These are phyloP conservation scores for Paraphysoderma sedebokerense DNA, from an alignment of 371 early-diverging fungal species.

Conservation along the genomic window DNA sequence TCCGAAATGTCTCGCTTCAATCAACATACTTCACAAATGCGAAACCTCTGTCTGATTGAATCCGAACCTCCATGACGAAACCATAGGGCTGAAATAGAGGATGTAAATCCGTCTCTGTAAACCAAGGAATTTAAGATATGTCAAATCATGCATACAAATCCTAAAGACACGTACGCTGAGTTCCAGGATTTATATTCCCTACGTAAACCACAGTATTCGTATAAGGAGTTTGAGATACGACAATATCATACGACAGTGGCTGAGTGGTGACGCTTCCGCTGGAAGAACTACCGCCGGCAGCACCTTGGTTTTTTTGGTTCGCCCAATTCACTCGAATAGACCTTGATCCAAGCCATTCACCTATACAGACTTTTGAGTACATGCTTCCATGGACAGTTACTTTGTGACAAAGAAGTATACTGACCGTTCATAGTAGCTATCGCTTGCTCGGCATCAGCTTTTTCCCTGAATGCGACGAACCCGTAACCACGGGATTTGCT, in stretches of 20 bases:
- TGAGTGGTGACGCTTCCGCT: too few species aligned
- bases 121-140: not conserved
- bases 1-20: not conserved
- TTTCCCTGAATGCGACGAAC: slow-evolving; percentile 60
- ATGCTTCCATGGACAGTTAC: not conserved
- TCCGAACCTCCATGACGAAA: slow-evolving; percentile 48
- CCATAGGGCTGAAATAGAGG: slow-evolving; percentile 61
- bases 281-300: not conserved
- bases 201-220: slow-evolving; percentile 75
- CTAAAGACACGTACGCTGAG: slow-evolving; percentile 27
- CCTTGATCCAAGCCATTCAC: slow-evolving; percentile 31
- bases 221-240: slow-evolving; percentile 49
- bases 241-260: slow-evolving; percentile 43
- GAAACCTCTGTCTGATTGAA: slow-evolving; percentile 79
- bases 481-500: slow-evolving; percentile 72
- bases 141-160: slow-evolving; percentile 1
- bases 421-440: slow-evolving; percentile 59
- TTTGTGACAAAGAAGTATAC: not conserved
- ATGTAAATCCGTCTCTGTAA: slow-evolving; percentile 45
- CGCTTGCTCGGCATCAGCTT: slow-evolving; percentile 58
- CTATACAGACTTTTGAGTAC: slow-evolving; percentile 4
- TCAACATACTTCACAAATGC: slow-evolving; percentile 58
- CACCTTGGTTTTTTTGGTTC: slow-evolving; percentile 36
- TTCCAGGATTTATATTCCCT: slow-evolving; percentile 63
- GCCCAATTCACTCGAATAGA: slow-evolving; percentile 59